Conservation (phyloP, 805 yeast species). For the Lachancea waltii region DNA sequence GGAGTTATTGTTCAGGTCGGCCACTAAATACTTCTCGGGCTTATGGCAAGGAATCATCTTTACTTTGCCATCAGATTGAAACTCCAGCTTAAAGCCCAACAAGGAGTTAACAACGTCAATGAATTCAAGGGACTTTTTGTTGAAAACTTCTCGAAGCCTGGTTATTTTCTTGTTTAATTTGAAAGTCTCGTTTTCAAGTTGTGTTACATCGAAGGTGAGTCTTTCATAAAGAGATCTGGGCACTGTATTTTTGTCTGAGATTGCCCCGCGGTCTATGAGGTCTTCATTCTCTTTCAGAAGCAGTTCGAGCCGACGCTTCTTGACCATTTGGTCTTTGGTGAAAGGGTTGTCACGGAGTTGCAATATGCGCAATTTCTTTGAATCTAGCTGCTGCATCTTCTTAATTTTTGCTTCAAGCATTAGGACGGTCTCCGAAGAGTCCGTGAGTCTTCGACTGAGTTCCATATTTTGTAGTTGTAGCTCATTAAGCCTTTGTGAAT, state of each 20-base stretch:
- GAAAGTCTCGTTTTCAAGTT: conserved; percentile 41
- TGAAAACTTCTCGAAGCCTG: conserved; percentile 50
- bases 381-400: conserved; percentile 31
- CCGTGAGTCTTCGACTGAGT: conserved; percentile 34
- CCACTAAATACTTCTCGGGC: conserved; percentile 40
- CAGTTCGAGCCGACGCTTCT: conserved; percentile 43
- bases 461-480: conserved; percentile 39
- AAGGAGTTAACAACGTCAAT: conserved; percentile 58
- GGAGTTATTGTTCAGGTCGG: conserved; percentile 51
- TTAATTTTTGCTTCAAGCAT: conserved; percentile 36
- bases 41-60: conserved; percentile 46
- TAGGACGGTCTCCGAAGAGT: conserved; percentile 33
- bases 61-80: conserved; percentile 49
- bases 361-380: conserved; percentile 43
- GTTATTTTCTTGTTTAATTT: conserved; percentile 45
- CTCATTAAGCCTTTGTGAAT: conserved; percentile 29
- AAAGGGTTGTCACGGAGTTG: conserved; percentile 65
- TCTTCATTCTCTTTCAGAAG: conserved; percentile 55
- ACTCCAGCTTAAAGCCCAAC: conserved; percentile 69
- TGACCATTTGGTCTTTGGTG: conserved; percentile 52
- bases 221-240: conserved; percentile 64
- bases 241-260: conserved; percentile 24
- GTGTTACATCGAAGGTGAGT: conserved; percentile 45
- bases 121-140: conserved; percentile 64
- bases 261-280: conserved; percentile 33